phyloP scores from a whole-genome alignment of 768 basidiomycete species.

The Leccinum variicolor region DNA sequence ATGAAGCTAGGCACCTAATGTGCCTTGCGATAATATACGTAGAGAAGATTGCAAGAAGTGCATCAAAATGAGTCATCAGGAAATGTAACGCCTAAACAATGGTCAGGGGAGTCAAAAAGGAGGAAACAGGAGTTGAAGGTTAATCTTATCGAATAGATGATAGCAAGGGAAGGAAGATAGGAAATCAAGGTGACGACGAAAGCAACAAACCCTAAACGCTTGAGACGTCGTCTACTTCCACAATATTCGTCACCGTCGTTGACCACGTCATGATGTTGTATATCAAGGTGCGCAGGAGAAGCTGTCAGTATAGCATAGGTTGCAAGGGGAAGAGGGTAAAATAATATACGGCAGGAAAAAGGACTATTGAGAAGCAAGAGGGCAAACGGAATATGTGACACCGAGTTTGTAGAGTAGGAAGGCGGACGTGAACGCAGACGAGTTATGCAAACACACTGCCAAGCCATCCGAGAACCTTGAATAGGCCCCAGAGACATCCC shows the following conservation, averaged over 20 bases:
- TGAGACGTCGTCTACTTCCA: neutral
- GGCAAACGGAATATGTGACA: neutral
- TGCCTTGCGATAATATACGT: neutral
- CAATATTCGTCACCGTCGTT: neutral
- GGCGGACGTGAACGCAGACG: neutral
- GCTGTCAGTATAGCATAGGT: neutral
- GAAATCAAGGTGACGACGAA: neutral
- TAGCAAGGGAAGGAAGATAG: neutral
- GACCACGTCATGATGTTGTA: neutral
- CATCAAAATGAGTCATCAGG: neutral
- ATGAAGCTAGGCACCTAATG: neutral
- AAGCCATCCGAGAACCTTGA: conserved; percentile 40
- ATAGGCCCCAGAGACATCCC: conserved; percentile 58
- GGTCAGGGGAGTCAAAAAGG: neutral
- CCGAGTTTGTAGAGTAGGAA: neutral
- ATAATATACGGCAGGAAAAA: neutral
- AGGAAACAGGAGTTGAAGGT: neutral
- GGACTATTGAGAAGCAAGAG: neutral
- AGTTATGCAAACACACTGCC: conserved; percentile 18
- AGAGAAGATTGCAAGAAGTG: neutral
- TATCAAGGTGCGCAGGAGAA: neutral
- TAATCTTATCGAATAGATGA: neutral
- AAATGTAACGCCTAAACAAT: neutral
- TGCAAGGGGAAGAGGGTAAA: neutral
- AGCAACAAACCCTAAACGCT: too few species aligned